Conservation (phyloP, 257 asterid genomes). For the Nicotiana sylvestris region DNA sequence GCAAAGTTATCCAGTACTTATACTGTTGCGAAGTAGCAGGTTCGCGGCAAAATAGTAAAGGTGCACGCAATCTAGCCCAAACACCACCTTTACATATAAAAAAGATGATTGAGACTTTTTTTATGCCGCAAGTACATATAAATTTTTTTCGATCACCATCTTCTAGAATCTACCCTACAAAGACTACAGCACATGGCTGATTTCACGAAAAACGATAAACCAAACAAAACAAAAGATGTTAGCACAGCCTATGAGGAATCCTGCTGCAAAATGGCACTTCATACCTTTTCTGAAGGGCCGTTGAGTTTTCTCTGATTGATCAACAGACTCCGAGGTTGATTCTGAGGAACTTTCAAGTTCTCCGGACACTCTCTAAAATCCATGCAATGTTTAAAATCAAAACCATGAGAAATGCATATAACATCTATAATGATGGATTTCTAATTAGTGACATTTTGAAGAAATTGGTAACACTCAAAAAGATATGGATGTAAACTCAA, state of each 20-base stretch:
- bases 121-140: background rate
- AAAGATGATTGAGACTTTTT: background rate
- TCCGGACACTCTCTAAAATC: slow-evolving; percentile 63
- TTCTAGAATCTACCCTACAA: background rate
- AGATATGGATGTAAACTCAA: background rate
- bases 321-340: slow-evolving; percentile 45
- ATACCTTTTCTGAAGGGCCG: slow-evolving; percentile 74
- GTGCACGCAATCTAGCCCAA: background rate
- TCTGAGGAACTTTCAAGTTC: slow-evolving; percentile 58
- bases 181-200: background rate
- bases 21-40: background rate
- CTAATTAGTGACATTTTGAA: background rate
- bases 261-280: background rate
- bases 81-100: background rate
- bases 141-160: background rate
- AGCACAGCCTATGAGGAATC: background rate
- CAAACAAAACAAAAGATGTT: background rate
- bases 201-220: background rate
- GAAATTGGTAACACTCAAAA: background rate
- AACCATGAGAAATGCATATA: background rate
- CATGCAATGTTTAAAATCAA: slow-evolving; percentile 10
- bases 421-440: background rate
- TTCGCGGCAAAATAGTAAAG: background rate
- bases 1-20: background rate
- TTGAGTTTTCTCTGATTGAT: slow-evolving; percentile 42